phyloP scores from a whole-genome alignment of 164 flowering plant species.

The Aristolochia californica region DNA sequence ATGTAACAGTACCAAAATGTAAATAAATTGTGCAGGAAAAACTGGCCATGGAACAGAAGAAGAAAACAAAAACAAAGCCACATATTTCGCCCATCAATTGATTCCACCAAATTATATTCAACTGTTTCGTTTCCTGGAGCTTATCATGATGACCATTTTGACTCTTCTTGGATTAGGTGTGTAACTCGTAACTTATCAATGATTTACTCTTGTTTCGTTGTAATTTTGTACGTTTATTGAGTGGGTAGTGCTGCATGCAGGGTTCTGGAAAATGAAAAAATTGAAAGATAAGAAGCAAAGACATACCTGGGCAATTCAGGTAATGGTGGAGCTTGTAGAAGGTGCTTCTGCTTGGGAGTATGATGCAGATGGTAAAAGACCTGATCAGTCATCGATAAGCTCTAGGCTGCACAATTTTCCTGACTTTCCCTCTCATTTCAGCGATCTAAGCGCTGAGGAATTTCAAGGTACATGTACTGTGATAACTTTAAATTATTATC shows the following conservation, averaged over 20 bases:
- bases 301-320: slow-evolving; percentile 2
- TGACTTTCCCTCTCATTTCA: too few relatives aligned
- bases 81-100: too few relatives aligned
- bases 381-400: neutral
- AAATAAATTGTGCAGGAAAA: too few relatives aligned
- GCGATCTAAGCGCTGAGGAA: neutral
- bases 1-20: too few relatives aligned
- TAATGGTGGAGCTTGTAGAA: neutral
- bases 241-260: neutral
- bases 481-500: neutral
- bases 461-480: neutral
- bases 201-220: neutral
- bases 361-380: neutral
- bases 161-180: neutral
- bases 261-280: neutral
- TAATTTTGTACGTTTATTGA: neutral
- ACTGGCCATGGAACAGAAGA: too few relatives aligned
- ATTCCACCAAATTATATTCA: too few relatives aligned
- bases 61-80: too few relatives aligned
- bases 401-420: too few relatives aligned
- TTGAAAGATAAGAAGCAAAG: neutral
- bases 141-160: neutral
- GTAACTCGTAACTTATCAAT: neutral
- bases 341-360: neutral
- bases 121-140: too few relatives aligned